Evolutionary conservation across 2,329 filamentous ascomycete species (phyloP), one percentile per base, ranked within the genome.

Genomic region (Beauveria medogensis): DNA sequence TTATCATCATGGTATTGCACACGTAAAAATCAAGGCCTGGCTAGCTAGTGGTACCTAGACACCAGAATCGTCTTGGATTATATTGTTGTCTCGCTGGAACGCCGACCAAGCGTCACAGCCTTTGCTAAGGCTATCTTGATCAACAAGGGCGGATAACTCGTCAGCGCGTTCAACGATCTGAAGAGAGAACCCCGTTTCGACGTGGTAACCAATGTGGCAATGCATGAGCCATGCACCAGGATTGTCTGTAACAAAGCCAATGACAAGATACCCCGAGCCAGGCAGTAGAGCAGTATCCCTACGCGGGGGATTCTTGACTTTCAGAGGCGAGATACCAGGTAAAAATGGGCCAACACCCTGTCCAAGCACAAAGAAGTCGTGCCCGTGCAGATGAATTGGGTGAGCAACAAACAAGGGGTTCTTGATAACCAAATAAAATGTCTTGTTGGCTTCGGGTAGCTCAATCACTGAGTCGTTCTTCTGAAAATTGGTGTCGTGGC

Each of bases 161-260:
- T n/a, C 37, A 3, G 52, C 37, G 3, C 52, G 52, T 24, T 54
- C 52, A 2, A 55, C 5, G 1, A 55, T 28, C n/a, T 55, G 37
- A 5, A 55, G 52, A 24, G 40, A 14, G 14, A 50, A 50, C 6
- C 55, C 44, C 30, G 9, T 48, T 14, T 48, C 86, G 82, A 70
- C 87, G 79, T 2, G 80, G 78, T 48, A 80, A 80, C 67, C 86
- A 86, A 65, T 85, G 81, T 68, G 87, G 84, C 75, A 82, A 78
- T 80, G 83, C 87, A 67, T 87, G 84, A 64, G 87, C 83, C 63
- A 82, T 85, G 12, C 84, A 26, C 48, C 48, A 3, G 48, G 48
- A 20, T 59, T 59, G 10, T 77, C 73, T 0, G 75, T 74, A 65
- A 78, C 70, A 63, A 81, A 79, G 2, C 78, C 80, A 58, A 83